These are phyloP conservation scores for Turritis glabra DNA, from an alignment of 345 rosid species.

Conservation along the genomic window DNA sequence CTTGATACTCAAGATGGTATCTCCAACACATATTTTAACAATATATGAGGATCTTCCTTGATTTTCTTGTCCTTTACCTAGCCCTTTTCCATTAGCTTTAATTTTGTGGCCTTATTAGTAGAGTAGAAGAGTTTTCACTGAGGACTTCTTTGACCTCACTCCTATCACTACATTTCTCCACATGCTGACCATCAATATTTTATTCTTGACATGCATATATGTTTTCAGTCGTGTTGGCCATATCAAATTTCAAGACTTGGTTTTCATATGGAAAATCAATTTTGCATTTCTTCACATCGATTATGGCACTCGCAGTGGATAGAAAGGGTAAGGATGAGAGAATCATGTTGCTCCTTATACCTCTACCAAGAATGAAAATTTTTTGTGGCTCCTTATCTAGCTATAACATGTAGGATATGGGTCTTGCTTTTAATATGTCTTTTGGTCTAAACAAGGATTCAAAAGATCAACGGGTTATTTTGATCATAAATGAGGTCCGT, in stretches of 20 bases:
- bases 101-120: no score
- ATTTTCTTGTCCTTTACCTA: background rate
- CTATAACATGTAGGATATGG: no score
- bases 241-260: background rate
- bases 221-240: background rate
- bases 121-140: no score
- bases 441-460: no score
- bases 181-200: background rate
- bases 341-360: background rate
- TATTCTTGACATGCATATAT: background rate
- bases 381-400: background rate
- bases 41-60: background rate
- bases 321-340: background rate
- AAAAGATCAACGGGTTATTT: no score
- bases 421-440: no score
- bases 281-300: background rate
- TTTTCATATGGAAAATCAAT: background rate
- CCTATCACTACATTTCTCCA: background rate
- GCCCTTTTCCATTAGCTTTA: background rate
- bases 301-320: background rate
- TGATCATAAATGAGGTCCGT: no score
- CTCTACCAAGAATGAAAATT: background rate
- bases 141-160: background rate
- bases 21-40: background rate
- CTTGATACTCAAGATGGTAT: background rate